A percentile compares a stretch with the other conserved stretches of the same genome.
Evolutionary conservation across 768 basidiomycete genomes (phyloP).

Genomic region (Auriscalpium microsporum): DNA sequence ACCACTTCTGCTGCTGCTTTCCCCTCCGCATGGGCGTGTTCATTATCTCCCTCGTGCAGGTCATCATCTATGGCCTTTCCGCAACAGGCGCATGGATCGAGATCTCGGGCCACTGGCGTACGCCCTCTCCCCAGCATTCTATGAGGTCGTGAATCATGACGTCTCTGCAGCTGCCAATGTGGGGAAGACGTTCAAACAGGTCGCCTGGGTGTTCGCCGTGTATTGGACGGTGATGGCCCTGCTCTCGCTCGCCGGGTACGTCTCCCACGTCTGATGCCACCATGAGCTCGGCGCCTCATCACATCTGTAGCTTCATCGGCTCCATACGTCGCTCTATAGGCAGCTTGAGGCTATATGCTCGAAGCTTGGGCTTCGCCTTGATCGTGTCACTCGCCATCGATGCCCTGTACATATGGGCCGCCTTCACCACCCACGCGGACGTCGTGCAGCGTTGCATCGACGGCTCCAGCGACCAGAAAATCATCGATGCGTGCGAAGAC

Average conservation of each 20-base stretch:
- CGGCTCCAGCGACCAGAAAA: slow-evolving; percentile 2
- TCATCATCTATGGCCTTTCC: not conserved
- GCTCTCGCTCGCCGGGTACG: slow-evolving; percentile 9
- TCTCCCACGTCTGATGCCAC: not conserved
- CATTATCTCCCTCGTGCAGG: slow-evolving; percentile 8
- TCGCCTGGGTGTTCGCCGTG: not conserved
- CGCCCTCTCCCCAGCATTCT: not conserved
- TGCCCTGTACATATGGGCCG: not conserved
- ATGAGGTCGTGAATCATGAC: not conserved
- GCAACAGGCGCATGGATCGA: slow-evolving; percentile 4
- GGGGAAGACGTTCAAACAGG: not conserved
- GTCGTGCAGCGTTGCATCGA: slow-evolving; percentile 7
- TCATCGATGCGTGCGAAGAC: slow-evolving; percentile 1
- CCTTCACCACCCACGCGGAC: not conserved
- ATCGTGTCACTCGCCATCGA: slow-evolving; percentile 4
- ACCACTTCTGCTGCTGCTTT: slow-evolving; percentile 11
- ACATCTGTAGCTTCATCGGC: slow-evolving; percentile 5
- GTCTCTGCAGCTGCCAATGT: not conserved
- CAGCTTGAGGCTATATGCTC: slow-evolving; percentile 8
- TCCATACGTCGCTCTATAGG: slow-evolving; percentile 6
- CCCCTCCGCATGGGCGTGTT: slow-evolving; percentile 14
- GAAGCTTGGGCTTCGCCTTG: not conserved
- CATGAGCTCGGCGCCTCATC: not conserved
- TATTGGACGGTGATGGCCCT: slow-evolving; percentile 3
- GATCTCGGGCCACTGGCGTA: slow-evolving; percentile 1